Base-by-base conservation (phyloP, 2,329 filamentous ascomycete genomes). In the Alternaria conjuncta region DNA sequence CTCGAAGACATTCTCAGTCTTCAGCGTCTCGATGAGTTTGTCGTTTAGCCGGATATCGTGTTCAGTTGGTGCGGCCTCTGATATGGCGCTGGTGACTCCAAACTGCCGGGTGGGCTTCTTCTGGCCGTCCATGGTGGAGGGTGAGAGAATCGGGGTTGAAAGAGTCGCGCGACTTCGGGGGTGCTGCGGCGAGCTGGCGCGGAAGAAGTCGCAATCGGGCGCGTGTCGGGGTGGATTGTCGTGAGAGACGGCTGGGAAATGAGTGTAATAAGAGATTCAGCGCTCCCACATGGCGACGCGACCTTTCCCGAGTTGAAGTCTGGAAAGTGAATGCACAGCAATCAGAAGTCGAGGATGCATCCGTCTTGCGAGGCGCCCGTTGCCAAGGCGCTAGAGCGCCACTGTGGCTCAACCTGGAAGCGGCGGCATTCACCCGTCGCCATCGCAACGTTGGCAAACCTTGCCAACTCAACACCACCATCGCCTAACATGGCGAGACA, bases 1-100 rank as follows among this genome's bases (percentile, higher is more conserved):
- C 81, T 98, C 96, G 74, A 97, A 99, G 56, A 96, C 97, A 81
- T 96, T 95, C 81, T 97, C 92, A 44, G 86, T 86, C 78, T 93
- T 93, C 65, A 99, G 84, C 81, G 97, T 94, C 60, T 92, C 89
- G 60, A 97, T 87, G 47, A 99, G 87, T 60, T 90, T 86, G 70
- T 93, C 90, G 72, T 93, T 96, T 55, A 91, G 88, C 68, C 90
- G 86, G 60, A 91, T 87, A 79, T 99, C 95, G 41, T 87, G 83
- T 59, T 91, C 87, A 1, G 91, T 96, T 5, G 96, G 96, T 23
- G 94, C 85, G 21, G 86, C 84, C 12, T 86, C 86, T 20, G 94
- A 97, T 41, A 99, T 92, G 50, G 96, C 91, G 71, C 90, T 90
- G 63, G 94, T 97, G 50, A 96, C 88, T 75, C 95, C 95, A 85